Percentiles rank a stretch among this genome's conserved stretches.
These are phyloP conservation scores for Calvatia gigantea DNA, from an alignment of 768 basidiomycete genomes.

Conservation along the genomic window DNA sequence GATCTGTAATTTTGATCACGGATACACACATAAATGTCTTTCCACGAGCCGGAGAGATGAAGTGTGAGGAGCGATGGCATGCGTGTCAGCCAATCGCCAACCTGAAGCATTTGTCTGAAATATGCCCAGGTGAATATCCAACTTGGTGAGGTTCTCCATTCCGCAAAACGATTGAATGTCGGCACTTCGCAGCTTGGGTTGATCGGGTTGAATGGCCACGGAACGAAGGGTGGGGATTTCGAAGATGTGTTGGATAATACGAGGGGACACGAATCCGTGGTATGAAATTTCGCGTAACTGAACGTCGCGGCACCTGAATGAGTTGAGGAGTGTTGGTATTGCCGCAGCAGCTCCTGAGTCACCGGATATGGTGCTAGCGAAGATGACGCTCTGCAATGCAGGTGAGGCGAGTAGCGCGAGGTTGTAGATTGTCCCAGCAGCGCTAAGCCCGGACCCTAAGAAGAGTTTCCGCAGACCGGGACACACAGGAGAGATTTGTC, in stretches of 20 bases:
- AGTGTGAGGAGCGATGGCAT: not conserved
- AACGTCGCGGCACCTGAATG: not conserved
- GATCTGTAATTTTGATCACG: not conserved
- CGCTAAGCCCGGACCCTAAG: not conserved
- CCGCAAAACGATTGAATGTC: not conserved
- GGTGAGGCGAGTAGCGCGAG: not conserved
- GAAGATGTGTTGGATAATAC: not conserved
- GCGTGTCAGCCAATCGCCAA: not conserved
- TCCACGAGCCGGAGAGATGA: not conserved
- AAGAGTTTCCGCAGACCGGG: not conserved
- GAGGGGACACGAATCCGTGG: not conserved
- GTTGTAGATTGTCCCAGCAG: not conserved
- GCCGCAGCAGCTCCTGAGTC: not conserved
- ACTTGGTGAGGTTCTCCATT: not conserved
- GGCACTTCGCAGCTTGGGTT: not conserved
- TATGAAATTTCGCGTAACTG: not conserved
- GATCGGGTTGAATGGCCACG: not conserved
- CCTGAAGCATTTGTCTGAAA: not conserved
- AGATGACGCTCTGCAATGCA: not conserved
- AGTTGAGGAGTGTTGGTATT: not conserved
- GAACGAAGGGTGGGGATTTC: not conserved
- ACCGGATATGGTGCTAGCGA: not conserved
- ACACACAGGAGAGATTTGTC: not conserved
- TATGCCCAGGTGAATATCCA: not conserved
- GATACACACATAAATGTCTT: not conserved